Evolutionary conservation across 2,329 filamentous ascomycete species (phyloP), one percentile per base, ranked within the genome.

Genomic region (Gliomastix tumulicola): DNA sequence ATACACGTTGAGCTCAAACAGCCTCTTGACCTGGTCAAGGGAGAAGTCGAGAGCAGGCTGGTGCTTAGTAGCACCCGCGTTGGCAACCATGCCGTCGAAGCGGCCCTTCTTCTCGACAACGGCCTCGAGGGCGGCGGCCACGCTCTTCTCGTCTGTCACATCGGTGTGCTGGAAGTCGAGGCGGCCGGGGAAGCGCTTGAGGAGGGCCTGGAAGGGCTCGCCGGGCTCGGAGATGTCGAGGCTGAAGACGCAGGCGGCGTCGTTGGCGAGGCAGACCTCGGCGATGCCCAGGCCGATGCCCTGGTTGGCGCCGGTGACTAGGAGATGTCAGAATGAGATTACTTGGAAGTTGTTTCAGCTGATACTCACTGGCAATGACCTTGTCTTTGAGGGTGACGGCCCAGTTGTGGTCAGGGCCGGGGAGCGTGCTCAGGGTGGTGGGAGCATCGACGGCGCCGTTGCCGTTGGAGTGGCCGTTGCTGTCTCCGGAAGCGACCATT

Each of bases 61-160:
- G 44, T 73, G 69, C 44, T 70, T 68, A 6, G 68, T 73, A 5
- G 63, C 52, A 11, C 69, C 68, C 0, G 68, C 68, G 40, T 73
- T 71, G 16, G 59, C 62, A 5, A 71, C 66, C 54, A 74, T 67
- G 39, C 66, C 65, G 45, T 69, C 59, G 40, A 66, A 56, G 23
- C 57, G 54, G 21, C 65, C 63, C n/a, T 51, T 49, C 30, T 52
- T 47, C 19, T 49, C 50, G 6, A 64, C 53, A 27, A 69, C 53
- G 37, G 53, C 46, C 30, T 69, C 60, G 20, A 71, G 50, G 4
- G 63, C 63, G 5, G 51, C 49, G 35, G 57, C 53, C 15, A 69
- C 52, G 32, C 55, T 60, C 37, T 56, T 51, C 39, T 68, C 65
- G 11, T 49, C 44, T 7, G 65, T 69, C 4, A 70, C 65, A 36